Conservation (phyloP, 768 basidiomycete genomes). For the Hericium erinaceus region DNA sequence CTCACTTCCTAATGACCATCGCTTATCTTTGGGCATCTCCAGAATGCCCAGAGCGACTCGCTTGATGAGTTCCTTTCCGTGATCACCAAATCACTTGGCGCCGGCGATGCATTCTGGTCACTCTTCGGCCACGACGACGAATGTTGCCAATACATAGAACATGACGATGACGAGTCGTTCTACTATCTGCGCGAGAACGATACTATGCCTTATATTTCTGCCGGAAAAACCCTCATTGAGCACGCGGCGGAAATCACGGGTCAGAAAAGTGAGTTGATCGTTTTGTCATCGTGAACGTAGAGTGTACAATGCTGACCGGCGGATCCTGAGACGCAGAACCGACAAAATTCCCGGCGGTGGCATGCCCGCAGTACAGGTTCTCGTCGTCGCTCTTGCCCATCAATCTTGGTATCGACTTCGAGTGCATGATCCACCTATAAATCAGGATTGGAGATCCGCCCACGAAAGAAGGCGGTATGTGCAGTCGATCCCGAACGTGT, state of each 20-base stretch:
- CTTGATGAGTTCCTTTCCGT: conserved; percentile 12
- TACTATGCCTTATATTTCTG: neutral
- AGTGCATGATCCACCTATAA: too few species aligned
- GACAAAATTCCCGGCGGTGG: neutral
- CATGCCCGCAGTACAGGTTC: neutral
- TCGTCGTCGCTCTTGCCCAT: neutral
- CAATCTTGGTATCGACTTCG: too few species aligned
- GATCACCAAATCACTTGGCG: conserved; percentile 9
- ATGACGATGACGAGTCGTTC: neutral
- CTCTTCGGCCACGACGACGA: conserved; percentile 20
- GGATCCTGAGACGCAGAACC: neutral
- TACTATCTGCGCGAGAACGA: neutral
- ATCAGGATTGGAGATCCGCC: too few species aligned
- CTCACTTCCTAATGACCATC: neutral
- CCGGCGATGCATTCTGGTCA: conserved; percentile 21
- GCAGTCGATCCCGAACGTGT: too few species aligned
- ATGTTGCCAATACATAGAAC: neutral
- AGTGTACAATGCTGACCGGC: neutral
- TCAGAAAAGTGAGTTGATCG: neutral
- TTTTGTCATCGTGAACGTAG: neutral
- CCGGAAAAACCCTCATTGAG: neutral
- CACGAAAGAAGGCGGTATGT: too few species aligned
- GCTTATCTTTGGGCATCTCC: neutral
- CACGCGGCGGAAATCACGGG: neutral
- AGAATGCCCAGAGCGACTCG: neutral